Evolutionary conservation across 305 asterid genomes (phyloP), one percentile per base, ranked within the genome.

Genomic region (Solanum hybrid): DNA sequence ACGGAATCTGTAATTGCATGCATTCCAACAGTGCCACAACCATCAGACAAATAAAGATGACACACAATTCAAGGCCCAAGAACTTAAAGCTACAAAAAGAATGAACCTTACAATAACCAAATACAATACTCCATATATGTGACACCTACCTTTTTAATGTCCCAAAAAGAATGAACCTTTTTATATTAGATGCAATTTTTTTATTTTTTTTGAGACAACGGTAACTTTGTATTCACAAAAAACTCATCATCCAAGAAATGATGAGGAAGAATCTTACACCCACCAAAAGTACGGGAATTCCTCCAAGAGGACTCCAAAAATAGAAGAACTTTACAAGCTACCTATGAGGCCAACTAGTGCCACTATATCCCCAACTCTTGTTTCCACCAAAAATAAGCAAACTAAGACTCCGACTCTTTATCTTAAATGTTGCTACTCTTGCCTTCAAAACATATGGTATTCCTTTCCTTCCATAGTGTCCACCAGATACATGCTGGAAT

Each of bases 1-100:
- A 98, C 38, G 95, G 82, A 38, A 95, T 89, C 99, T 98, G 96
- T 89, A 86, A 89, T 90, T 87, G 89, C 89, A 92, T 57, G 91
- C 61, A 73, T 78, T 75, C 79, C 72, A 90, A 92, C 90, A 87
- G 83, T 88, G 73, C 39, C 33, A 88, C 37, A 32, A 38, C 89
- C 89, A 91, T 86, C 89, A 89, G 34, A 31, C 51, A 77, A 68
- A 77, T 79, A 80, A 78, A 61, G 76, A 51, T 51, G 76, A 87
- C 86, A 57, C 79, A 89, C 12, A 7, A 88, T 68, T 84, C 61
- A 84, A 85, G 68, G 37, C 61, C 72, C 80, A 88, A 68, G 31
- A 61, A 79, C 72, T 72, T 27, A 37, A 34, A 72, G 31, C 85
- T 39, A 76, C 86, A 91, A 75, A 32, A 14, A 78, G 45, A 78